A percentile compares a stretch with the other conserved stretches of the same genome.
Evolutionary conservation across 73 alveolate genomes (phyloP).

Genomic region (Tetrahymena malaccensis): DNA sequence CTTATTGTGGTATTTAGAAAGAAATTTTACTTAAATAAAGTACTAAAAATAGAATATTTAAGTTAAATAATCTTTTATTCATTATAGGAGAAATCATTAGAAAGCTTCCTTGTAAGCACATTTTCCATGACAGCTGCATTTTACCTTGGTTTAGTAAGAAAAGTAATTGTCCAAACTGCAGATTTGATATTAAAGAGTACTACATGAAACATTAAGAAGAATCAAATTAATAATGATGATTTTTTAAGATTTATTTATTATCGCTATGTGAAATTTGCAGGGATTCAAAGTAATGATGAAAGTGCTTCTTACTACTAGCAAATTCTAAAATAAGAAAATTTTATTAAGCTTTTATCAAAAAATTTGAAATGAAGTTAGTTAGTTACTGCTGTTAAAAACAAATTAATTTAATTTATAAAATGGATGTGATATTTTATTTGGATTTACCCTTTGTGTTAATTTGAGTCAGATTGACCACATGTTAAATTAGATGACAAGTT

Average conservation of each 20-base stretch:
- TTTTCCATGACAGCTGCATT: constrained; percentile 64
- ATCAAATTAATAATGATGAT: background rate
- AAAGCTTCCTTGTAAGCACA: constrained; percentile 57
- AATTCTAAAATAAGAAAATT: background rate
- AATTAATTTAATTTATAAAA: background rate
- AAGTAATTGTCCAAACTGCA: constrained; percentile 86
- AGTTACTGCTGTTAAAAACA: background rate
- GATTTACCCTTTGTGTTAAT: background rate
- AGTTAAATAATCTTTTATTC: too few relatives aligned
- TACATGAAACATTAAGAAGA: constrained; percentile 2
- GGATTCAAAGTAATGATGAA: too few relatives aligned
- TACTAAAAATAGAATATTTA: too few relatives aligned
- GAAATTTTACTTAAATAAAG: too few relatives aligned
- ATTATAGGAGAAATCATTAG: constrained; percentile 36
- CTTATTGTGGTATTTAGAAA: too few relatives aligned
- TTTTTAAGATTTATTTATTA: background rate
- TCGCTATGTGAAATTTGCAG: background rate
- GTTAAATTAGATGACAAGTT: background rate
- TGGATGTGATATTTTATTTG: background rate
- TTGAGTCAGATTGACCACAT: background rate
- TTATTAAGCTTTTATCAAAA: background rate
- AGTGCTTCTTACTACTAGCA: too few relatives aligned
- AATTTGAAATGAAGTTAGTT: background rate
- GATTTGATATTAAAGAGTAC: constrained; percentile 55
- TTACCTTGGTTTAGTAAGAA: constrained; percentile 80